Evolutionary conservation across 2,329 filamentous ascomycete genomes (phyloP).

Genomic region (Sclerotinia sclerotiorum): DNA sequence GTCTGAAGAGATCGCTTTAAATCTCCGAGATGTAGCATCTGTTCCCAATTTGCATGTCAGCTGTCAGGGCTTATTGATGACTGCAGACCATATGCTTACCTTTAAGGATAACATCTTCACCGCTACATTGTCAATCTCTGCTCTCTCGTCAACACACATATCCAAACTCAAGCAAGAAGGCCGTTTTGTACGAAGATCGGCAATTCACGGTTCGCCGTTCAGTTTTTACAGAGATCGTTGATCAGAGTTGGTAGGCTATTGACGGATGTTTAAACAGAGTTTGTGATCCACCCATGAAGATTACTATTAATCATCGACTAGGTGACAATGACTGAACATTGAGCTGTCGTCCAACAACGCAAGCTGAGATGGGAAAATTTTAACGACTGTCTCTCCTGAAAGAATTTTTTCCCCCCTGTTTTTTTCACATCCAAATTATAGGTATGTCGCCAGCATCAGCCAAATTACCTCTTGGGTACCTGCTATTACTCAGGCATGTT

Average conservation of each 20-base stretch:
- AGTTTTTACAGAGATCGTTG: not conserved
- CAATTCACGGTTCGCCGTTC: not conserved
- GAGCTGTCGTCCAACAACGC: not conserved
- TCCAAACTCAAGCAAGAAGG: not conserved
- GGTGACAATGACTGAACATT: not conserved
- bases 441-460: not conserved
- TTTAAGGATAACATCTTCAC: not conserved
- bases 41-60: not conserved
- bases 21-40: not conserved
- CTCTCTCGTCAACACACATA: not conserved
- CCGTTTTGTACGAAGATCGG: not conserved
- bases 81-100: slow-evolving; percentile 8
- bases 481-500: not conserved
- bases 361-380: not conserved
- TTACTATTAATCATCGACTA: not conserved
- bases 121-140: not conserved
- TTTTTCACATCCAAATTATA: not conserved
- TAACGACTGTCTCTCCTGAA: not conserved
- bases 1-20: not conserved
- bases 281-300: not conserved
- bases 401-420: not conserved
- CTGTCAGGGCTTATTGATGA: slow-evolving; percentile 4
- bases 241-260: not conserved
- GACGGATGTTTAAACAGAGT: not conserved
- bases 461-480: not conserved